Evolutionary conservation across 768 basidiomycete species (phyloP), one percentile per base, ranked within the genome.

Genomic region (Lyophyllum semitale): DNA sequence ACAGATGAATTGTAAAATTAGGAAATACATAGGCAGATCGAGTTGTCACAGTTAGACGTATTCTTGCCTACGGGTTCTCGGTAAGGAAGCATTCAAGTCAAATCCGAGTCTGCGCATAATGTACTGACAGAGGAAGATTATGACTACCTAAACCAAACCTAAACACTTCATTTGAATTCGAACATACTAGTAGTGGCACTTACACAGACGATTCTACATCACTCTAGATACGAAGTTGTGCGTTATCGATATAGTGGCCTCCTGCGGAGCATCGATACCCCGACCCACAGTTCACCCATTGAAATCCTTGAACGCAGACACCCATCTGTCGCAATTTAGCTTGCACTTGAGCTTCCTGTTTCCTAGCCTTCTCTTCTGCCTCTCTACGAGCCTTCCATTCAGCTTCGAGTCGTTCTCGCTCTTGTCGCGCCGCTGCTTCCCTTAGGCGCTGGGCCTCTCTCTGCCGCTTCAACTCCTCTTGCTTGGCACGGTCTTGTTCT

Each of bases 291-390:
- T 59, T 55, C 15, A 62, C 55, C 68, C 68, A 70, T 22, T 57
- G 55, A 51, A 25, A 68, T 37, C 67, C 66, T 20, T 48, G 59
- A 22, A 46, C 62, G 58, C 86, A 87, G 1, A 78, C 65, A 0
- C 86, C 85, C 71, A 85, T 77, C 1, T 51, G 33, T n/a, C 76
- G 71, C 11, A 86, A 59, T 48, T 70, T 77, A 29, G 50, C 55
- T 66, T 80, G 85, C 4, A 68, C 73, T 27, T 67, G 66, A 4
- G 63, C 73, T 53, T 85, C 84, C 54, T 77, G 64, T 48, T 70
- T 51, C 57, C 65, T 64, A 25, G 59, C 52, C 54, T 70, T 38
- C 17, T 38, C 37, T 18, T 38, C 37, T 5, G 37, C 37, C 37
- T 38, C 37, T n/a, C 37, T 2, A 4, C 37, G 37, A 18, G 37